phyloP scores from a whole-genome alignment of 108 stramenopile genomes.

The Parmales sp. region DNA sequence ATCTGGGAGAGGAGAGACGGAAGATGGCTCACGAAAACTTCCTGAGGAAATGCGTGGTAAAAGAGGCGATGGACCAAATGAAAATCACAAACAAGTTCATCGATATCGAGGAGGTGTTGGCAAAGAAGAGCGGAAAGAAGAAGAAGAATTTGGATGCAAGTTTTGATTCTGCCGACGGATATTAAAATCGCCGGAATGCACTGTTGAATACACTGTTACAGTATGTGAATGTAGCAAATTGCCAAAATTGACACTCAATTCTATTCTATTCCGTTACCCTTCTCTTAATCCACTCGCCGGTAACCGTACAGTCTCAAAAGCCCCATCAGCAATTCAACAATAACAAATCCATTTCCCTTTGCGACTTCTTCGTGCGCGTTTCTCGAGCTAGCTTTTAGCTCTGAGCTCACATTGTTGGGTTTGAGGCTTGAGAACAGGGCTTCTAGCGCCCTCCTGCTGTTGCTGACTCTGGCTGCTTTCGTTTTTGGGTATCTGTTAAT shows the following conservation, averaged over 20 bases:
- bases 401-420: neutral
- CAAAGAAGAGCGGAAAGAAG: conserved; percentile 1
- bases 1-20: neutral
- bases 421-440: neutral
- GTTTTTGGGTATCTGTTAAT: neutral
- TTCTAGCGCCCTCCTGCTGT: conserved; percentile 2
- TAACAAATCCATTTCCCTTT: neutral
- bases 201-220: too few relatives aligned
- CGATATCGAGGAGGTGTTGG: neutral
- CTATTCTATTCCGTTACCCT: too few relatives aligned
- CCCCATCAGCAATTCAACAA: neutral
- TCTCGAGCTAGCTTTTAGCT: neutral
- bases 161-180: too few relatives aligned
- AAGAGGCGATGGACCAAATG: conserved; percentile 15
- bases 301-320: neutral
- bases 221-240: too few relatives aligned
- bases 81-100: conserved; percentile 13
- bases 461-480: neutral
- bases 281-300: too few relatives aligned
- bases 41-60: neutral
- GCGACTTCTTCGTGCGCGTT: neutral
- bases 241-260: too few relatives aligned
- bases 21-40: neutral
- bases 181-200: too few relatives aligned
- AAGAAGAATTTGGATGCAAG: too few relatives aligned